These are phyloP conservation scores for Globomyces pollinis-pini DNA, from an alignment of 192 early-diverging fungal genomes.

Conservation along the genomic window DNA sequence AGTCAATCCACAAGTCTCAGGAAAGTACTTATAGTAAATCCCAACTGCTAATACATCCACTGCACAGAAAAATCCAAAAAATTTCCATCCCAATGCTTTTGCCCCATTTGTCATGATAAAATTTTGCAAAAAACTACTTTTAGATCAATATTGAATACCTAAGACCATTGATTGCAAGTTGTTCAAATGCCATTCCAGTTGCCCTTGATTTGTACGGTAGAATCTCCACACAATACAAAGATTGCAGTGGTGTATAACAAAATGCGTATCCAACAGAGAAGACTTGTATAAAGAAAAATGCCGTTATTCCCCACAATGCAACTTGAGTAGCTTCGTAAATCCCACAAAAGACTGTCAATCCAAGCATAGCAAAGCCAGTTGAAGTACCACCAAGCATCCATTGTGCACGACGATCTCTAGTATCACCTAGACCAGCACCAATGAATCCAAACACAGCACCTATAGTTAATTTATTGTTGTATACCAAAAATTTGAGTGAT, in stretches of 20 bases:
- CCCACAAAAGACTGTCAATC: conserved; percentile 14
- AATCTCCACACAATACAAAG: conserved; percentile 39
- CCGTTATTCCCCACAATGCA: conserved; percentile 11
- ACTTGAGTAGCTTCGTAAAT: conserved; percentile 15
- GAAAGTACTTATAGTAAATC: conserved; percentile 3
- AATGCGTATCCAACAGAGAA: conserved; percentile 40
- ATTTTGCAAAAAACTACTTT: conserved; percentile 9
- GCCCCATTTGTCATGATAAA: conserved; percentile 1
- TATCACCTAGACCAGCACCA: conserved; percentile 28
- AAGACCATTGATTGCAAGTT: conserved; percentile 33
- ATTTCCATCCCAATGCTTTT: conserved; percentile 1
- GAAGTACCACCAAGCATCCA: conserved; percentile 23
- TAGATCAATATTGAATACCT: conserved; percentile 17
- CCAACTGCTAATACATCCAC: background rate
- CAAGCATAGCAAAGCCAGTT: conserved; percentile 6
- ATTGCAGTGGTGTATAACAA: conserved; percentile 39
- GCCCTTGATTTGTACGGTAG: conserved; percentile 32
- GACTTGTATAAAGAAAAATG: conserved; percentile 21
- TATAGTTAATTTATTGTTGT: conserved; percentile 19
- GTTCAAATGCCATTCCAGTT: conserved; percentile 36
- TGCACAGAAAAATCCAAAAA: conserved; percentile 5
- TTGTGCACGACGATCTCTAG: conserved; percentile 28
- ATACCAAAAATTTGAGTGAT: conserved; percentile 17
- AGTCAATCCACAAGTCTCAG: background rate
- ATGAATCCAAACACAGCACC: conserved; percentile 28